Percentiles rank a stretch among this genome's conserved stretches.
Evolutionary conservation across 805 yeast species (phyloP).

Genomic region (Candida adriatica): DNA sequence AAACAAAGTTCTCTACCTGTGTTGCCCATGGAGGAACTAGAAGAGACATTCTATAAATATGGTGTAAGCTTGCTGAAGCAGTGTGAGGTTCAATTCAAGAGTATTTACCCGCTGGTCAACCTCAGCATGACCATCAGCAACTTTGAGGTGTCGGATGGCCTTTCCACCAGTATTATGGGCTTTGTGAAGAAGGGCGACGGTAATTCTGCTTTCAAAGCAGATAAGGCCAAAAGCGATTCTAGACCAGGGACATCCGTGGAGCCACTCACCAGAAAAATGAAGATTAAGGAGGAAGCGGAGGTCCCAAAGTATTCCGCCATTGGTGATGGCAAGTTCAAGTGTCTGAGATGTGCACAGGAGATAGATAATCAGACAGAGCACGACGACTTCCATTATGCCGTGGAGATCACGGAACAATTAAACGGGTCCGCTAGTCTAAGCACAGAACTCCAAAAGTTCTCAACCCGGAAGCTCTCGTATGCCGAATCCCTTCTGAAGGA

Average conservation of each 20-base stretch:
- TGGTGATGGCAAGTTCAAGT: conserved; percentile 5
- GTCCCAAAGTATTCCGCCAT: neutral
- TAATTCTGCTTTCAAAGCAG: conserved; percentile 5
- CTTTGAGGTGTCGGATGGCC: conserved; percentile 35
- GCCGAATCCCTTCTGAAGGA: conserved; percentile 5
- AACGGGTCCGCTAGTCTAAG: conserved; percentile 27
- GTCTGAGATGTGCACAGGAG: conserved; percentile 8
- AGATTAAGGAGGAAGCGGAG: neutral
- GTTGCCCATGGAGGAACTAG: conserved; percentile 16
- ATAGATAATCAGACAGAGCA: conserved; percentile 35
- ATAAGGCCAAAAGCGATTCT: conserved; percentile 2
- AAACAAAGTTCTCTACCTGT: conserved; percentile 27
- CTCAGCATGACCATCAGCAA: conserved; percentile 47
- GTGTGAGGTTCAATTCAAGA: conserved; percentile 25
- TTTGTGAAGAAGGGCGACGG: conserved; percentile 16
- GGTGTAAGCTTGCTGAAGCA: conserved; percentile 38
- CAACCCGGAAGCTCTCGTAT: conserved; percentile 5
- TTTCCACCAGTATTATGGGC: conserved; percentile 13
- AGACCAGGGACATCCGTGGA: neutral
- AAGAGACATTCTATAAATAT: conserved; percentile 22
- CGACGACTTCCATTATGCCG: conserved; percentile 47
- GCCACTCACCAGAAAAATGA: neutral
- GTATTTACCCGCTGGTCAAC: conserved; percentile 42
- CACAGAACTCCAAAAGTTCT: conserved; percentile 8
- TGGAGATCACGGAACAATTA: conserved; percentile 37